These are phyloP conservation scores for Beauveria sp. DNA, from an alignment of 2,329 filamentous ascomycete genomes.

Conservation along the genomic window DNA sequence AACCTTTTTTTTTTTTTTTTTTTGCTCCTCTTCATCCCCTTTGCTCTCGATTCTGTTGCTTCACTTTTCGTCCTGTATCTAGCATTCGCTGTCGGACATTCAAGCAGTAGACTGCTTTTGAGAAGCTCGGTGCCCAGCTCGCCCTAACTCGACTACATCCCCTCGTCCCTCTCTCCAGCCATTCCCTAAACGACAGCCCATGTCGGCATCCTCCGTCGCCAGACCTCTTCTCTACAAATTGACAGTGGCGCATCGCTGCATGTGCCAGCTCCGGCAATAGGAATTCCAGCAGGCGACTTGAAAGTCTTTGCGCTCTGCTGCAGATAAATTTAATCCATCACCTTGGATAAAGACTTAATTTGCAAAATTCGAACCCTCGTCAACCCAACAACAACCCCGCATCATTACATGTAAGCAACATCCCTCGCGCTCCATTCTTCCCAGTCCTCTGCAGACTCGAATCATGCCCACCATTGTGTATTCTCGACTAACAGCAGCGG, in stretches of 20 bases:
- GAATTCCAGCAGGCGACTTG: constrained; percentile 50
- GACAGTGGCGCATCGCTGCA: constrained; percentile 30
- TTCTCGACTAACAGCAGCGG: neutral
- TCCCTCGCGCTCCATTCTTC: neutral
- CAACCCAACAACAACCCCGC: neutral
- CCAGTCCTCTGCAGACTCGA: neutral
- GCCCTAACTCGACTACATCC: neutral
- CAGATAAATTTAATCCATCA: constrained; percentile 27
- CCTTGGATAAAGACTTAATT: constrained; percentile 19
- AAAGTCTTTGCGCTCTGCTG: constrained; percentile 59
- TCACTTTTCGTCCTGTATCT: neutral
- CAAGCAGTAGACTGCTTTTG: neutral
- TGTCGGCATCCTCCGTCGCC: constrained; percentile 14
- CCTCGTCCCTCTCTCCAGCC: neutral
- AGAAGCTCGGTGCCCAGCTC: no score
- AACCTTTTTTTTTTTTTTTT: neutral
- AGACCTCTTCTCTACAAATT: constrained; percentile 12
- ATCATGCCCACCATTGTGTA: neutral
- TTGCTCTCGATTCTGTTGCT: no score
- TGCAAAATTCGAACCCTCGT: neutral
- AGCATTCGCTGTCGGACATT: neutral
- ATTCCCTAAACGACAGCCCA: neutral
- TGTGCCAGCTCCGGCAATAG: constrained; percentile 38
- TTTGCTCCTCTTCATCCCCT: neutral
- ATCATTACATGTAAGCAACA: neutral